Base-by-base conservation (phyloP, 2,329 filamentous ascomycete species). In the Fusarium sp. region DNA sequence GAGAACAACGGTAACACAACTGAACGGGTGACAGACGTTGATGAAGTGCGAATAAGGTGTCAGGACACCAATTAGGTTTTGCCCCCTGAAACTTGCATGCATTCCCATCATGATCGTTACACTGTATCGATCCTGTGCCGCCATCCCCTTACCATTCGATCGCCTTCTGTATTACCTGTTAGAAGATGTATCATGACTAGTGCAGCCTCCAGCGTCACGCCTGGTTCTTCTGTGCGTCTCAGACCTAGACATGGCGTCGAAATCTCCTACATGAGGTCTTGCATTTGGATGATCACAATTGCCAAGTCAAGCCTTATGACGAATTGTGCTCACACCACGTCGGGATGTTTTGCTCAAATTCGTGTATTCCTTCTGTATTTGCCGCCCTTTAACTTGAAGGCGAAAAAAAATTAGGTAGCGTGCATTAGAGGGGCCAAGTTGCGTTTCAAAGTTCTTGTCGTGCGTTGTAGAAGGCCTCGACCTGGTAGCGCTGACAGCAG, bases 1-100 rank as follows among this genome's bases (percentile, higher is more conserved):
- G 24, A 45, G 44, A 26, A 18, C 33, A 9, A 33, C 20, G 43
- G 28, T 14, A 13, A 44, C 18, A 36, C 13, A 28, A 26, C 28
- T 15, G 36, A 11, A 53, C 28, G 28, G 28, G 28, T 33, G 42
- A 50, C 36, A 22, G 11, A 58, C 39, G 44, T 54, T 20, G 39
- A 54, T 42, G 43, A 50, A 49, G 57, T 63, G 18, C 49, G 51
- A 69, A 57, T 61, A 69, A 66, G 52, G 43, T 58, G 34, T 18
- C 46, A 62, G 36, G 60, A 33, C 51, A 58, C 48, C 43, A 68
- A 60, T 68, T 58, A 53, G 60, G n/a, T 34, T 44, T 20, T 58
- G 22, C 43, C 68, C 63, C 67, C 67, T 70, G 68, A 70, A 71
- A 71, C 68, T 45, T 53, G 68, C 67, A 71, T 71, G 51, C 54